These are phyloP conservation scores for Exophiala bonariae DNA, from an alignment of 2,329 filamentous ascomycete species.

Conservation along the genomic window DNA sequence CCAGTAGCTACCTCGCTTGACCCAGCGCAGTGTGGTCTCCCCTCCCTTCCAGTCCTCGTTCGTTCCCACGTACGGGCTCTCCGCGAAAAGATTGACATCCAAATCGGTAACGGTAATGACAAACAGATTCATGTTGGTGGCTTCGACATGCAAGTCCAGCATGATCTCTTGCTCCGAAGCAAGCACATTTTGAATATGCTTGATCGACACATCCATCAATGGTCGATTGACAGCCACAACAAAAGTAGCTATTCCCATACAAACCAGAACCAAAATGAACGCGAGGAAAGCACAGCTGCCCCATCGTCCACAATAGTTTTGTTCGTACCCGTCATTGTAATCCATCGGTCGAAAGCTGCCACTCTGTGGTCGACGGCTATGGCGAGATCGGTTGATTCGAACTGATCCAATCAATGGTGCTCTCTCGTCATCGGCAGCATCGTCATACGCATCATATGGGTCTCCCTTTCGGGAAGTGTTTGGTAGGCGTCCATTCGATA, in stretches of 20 bases:
- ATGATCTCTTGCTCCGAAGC: constrained; percentile 94
- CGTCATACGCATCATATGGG: constrained; percentile 79
- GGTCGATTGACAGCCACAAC: constrained; percentile 90
- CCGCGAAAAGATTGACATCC: constrained; percentile 91
- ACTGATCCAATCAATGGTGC: constrained; percentile 73
- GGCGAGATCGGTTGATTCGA: constrained; percentile 62
- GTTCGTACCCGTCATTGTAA: constrained; percentile 65
- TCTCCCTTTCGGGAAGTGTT: constrained; percentile 57
- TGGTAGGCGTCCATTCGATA: constrained; percentile 49
- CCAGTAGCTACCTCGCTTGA: constrained; percentile 23
- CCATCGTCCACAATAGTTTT: constrained; percentile 69
- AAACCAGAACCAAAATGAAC: constrained; percentile 75
- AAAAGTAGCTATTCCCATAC: constrained; percentile 83
- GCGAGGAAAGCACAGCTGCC: constrained; percentile 86
- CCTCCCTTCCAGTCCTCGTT: constrained; percentile 22
- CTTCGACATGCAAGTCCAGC: constrained; percentile 84
- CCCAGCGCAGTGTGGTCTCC: constrained; percentile 31
- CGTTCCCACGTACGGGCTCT: constrained; percentile 80
- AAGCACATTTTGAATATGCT: constrained; percentile 83
- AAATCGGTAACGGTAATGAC: constrained; percentile 82
- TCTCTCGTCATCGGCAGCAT: constrained; percentile 80
- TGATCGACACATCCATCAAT: constrained; percentile 73
- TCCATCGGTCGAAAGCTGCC: constrained; percentile 69
- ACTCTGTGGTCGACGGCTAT: constrained; percentile 54
- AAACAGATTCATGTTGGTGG: constrained; percentile 90